Evolutionary conservation across 2,329 filamentous ascomycete genomes (phyloP).

Genomic region (Fusarium succisae): DNA sequence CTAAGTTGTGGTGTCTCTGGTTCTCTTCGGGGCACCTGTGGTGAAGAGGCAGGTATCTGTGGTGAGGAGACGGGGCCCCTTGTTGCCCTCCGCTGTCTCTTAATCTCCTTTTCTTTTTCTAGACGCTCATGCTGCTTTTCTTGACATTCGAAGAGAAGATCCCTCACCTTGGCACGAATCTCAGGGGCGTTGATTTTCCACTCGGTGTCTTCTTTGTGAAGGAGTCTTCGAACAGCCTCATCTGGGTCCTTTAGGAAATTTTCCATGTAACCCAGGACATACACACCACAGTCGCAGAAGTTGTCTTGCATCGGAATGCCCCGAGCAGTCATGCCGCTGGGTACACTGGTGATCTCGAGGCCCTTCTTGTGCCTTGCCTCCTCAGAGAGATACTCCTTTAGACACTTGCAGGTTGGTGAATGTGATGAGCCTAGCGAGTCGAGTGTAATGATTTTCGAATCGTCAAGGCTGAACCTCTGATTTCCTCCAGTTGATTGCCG

Average conservation of each 20-base stretch:
- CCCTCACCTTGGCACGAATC: constrained; percentile 73
- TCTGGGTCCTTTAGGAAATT: constrained; percentile 82
- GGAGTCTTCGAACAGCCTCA: constrained; percentile 71
- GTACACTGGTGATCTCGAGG: constrained; percentile 50
- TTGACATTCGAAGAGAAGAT: constrained; percentile 71
- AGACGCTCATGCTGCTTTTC: constrained; percentile 61
- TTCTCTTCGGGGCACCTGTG: constrained; percentile 15
- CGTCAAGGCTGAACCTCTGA: constrained; percentile 53
- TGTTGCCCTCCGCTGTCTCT: constrained; percentile 43
- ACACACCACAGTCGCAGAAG: constrained; percentile 89
- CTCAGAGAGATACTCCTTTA: constrained; percentile 80
- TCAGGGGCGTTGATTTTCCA: constrained; percentile 66
- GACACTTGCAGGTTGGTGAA: constrained; percentile 67
- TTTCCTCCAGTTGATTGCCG: constrained; percentile 24
- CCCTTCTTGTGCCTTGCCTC: constrained; percentile 74
- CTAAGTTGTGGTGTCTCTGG: constrained; percentile 21
- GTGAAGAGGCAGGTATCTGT: constrained; percentile 27
- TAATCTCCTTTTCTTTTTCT: constrained; percentile 51
- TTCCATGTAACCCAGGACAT: constrained; percentile 83
- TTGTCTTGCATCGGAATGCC: constrained; percentile 84
- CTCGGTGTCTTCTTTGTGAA: constrained; percentile 63
- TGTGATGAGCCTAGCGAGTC: constrained; percentile 82
- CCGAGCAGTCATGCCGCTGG: constrained; percentile 71
- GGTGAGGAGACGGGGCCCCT: constrained; percentile 36
- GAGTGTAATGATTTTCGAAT: constrained; percentile 82